Evolutionary conservation across 371 early-diverging fungal species (phyloP).

Genomic region (Mucor indicus): DNA sequence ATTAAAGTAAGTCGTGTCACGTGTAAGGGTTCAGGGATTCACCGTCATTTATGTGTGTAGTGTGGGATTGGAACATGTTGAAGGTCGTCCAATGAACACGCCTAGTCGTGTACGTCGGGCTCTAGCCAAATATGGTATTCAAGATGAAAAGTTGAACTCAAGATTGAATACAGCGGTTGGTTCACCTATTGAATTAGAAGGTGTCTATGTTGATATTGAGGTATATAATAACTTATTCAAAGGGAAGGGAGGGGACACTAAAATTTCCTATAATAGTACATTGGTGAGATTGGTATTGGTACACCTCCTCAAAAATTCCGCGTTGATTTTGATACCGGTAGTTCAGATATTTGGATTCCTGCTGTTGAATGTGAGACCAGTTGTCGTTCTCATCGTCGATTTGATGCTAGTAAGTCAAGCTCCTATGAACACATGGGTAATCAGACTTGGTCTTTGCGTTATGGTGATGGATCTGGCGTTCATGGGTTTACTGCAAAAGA

Average conservation of each 20-base stretch:
- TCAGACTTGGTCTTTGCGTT: slow-evolving; percentile 31
- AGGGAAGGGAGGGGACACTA: too few species aligned
- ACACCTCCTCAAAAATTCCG: slow-evolving; percentile 53
- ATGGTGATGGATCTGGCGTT: slow-evolving; percentile 55
- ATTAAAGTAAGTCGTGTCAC: slow-evolving; percentile 4
- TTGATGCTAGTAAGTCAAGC: slow-evolving; percentile 20
- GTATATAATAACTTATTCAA: too few species aligned
- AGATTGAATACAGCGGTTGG: slow-evolving; percentile 10
- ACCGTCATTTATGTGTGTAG: slow-evolving; percentile 12
- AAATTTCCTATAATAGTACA: slow-evolving; percentile 41
- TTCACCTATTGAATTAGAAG: slow-evolving; percentile 24
- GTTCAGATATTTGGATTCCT: slow-evolving; percentile 55
- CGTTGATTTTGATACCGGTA: slow-evolving; percentile 58
- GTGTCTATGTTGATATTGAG: slow-evolving; percentile 38
- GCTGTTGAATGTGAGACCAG: slow-evolving; percentile 22
- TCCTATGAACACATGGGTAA: slow-evolving; percentile 13
- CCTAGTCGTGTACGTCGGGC: slow-evolving; percentile 23
- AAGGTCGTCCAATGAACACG: slow-evolving; percentile 26
- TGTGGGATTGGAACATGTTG: slow-evolving; percentile 17
- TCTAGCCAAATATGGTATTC: slow-evolving; percentile 30
- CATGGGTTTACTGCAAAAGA: slow-evolving; percentile 42
- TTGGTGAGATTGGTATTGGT: slow-evolving; percentile 50
- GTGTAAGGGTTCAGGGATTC: not conserved
- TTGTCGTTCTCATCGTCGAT: slow-evolving; percentile 28
- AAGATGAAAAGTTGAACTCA: slow-evolving; percentile 9